A percentile compares a stretch with the other conserved stretches of the same genome.
Evolutionary conservation across 1,284 basidiomycete species (phyloP).

Genomic region (Termitomyces sp.): DNA sequence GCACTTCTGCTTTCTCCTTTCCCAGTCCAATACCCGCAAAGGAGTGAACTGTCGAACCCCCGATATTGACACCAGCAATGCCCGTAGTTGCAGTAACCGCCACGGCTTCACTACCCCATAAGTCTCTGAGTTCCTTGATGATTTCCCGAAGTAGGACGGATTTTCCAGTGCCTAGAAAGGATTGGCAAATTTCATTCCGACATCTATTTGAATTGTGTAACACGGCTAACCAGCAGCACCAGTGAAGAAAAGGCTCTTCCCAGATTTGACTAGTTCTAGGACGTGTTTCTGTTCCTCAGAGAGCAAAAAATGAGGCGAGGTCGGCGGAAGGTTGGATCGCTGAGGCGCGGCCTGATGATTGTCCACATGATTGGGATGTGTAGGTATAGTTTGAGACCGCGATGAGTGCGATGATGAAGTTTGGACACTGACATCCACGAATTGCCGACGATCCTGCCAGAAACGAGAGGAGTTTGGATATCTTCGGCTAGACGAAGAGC

Average conservation of each 20-base stretch:
- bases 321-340: background rate
- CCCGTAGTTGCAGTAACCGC: conserved; percentile 87
- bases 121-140: conserved; percentile 50
- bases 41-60: conserved; percentile 83
- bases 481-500: background rate
- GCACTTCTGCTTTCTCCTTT: conserved; percentile 47
- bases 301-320: conserved; percentile 9
- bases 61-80: conserved; percentile 87
- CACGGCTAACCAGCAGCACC: conserved; percentile 56
- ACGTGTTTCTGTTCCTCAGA: conserved; percentile 29
- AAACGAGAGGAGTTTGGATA: conserved; percentile 12
- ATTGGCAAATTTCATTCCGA: too few species aligned
- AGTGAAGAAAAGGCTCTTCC: conserved; percentile 62
- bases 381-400: background rate
- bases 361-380: background rate
- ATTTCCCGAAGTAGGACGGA: conserved; percentile 82
- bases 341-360: background rate
- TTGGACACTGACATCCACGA: conserved; percentile 13
- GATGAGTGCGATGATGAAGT: background rate
- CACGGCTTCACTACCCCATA: conserved; percentile 43
- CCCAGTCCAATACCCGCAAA: conserved; percentile 84
- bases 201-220: background rate
- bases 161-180: conserved; percentile 78
- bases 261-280: conserved; percentile 23
- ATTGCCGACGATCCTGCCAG: conserved; percentile 13